Percentiles rank a stretch among this genome's conserved stretches.
Conservation (phyloP, 140 eudicot genomes). For the Cichorium intybus region DNA sequence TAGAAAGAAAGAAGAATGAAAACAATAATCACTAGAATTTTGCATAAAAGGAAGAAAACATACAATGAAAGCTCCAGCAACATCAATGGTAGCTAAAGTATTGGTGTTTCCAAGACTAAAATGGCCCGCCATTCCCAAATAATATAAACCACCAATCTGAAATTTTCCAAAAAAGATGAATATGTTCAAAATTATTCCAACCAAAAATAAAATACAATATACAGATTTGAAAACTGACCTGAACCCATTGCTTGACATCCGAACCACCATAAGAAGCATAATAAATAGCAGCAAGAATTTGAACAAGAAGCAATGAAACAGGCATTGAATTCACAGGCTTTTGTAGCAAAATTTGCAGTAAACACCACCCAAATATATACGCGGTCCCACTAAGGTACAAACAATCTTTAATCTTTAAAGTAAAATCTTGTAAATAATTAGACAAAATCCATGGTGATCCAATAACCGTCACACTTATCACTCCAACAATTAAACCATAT, state of each 20-base stretch:
- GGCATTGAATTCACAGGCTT: constrained; percentile 74
- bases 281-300: constrained; percentile 48
- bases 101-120: constrained; percentile 93
- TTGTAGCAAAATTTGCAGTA: constrained; percentile 79
- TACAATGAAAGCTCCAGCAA: constrained; percentile 96
- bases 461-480: constrained; percentile 34
- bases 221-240: constrained; percentile 50
- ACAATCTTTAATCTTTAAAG: constrained; percentile 41
- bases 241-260: constrained; percentile 75
- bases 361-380: constrained; percentile 72
- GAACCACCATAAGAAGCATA: constrained; percentile 37
- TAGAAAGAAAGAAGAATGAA: too few relatives aligned
- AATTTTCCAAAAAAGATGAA: not conserved
- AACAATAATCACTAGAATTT: not conserved
- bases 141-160: constrained; percentile 84
- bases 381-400: constrained; percentile 54
- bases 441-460: constrained; percentile 66
- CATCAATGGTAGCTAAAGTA: constrained; percentile 93
- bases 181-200: constrained; percentile 10
- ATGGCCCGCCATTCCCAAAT: constrained; percentile 92
- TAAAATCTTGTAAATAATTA: constrained; percentile 2
- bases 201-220: not conserved
- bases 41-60: constrained; percentile 8
- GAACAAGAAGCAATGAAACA: constrained; percentile 55
- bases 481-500: constrained; percentile 42